These are phyloP conservation scores for Aquanectria penicillioides DNA, from an alignment of 2,329 filamentous ascomycete genomes.

Conservation along the genomic window DNA sequence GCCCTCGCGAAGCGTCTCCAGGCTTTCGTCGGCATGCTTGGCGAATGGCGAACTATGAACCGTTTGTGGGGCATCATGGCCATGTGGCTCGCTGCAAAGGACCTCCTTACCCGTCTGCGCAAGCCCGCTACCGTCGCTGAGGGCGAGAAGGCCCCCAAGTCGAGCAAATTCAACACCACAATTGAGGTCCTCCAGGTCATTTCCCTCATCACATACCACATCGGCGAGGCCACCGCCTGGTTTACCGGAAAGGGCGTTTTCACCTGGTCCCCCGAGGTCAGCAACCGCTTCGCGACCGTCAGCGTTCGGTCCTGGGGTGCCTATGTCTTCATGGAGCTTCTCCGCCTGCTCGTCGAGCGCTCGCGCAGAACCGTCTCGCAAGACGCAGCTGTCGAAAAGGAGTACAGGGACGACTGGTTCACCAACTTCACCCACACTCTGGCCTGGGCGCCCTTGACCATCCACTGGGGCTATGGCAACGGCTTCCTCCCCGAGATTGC, in stretches of 20 bases:
- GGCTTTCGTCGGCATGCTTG: constrained; percentile 71
- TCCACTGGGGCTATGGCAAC: constrained; percentile 82
- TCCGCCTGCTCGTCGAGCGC: constrained; percentile 66
- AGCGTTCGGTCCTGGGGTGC: constrained; percentile 83
- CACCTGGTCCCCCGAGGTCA: constrained; percentile 63
- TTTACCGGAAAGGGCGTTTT: constrained; percentile 79
- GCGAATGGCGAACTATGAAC: constrained; percentile 76
- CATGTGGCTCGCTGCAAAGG: constrained; percentile 74
- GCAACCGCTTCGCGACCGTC: constrained; percentile 73
- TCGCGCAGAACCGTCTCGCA: constrained; percentile 50
- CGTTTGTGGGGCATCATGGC: constrained; percentile 82
- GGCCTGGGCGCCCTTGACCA: constrained; percentile 82
- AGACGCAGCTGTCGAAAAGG: constrained; percentile 46
- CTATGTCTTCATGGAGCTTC: constrained; percentile 81
- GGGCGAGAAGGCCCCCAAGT: constrained; percentile 43
- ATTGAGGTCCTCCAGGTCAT: constrained; percentile 76
- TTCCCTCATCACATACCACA: constrained; percentile 76
- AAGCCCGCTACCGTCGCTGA: constrained; percentile 49
- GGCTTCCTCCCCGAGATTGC: constrained; percentile 60
- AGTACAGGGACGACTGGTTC: constrained; percentile 66
- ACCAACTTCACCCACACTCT: constrained; percentile 74
- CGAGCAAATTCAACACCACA: constrained; percentile 48
- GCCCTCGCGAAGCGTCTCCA: constrained; percentile 63
- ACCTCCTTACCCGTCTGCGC: constrained; percentile 48
- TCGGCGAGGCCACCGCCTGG: constrained; percentile 85